Conservation (phyloP, 106 monocot genomes). For the Gastrodia elata region DNA sequence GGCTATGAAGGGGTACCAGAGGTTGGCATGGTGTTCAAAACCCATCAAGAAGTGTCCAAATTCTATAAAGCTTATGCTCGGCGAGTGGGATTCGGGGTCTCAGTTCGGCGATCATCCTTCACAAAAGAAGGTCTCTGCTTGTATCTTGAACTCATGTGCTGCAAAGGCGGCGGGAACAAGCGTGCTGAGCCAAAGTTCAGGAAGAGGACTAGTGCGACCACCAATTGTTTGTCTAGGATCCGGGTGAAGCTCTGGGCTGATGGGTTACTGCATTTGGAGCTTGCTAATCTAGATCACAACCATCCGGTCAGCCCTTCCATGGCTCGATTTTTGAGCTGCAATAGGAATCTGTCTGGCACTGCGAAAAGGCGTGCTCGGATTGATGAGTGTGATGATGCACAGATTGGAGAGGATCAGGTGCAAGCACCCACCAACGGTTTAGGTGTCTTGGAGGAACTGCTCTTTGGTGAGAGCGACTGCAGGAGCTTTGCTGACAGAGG, state of each 20-base stretch:
- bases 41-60: constrained; percentile 34
- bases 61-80: constrained; percentile 54
- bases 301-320: constrained; percentile 53
- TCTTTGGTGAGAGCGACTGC: constrained; percentile 28
- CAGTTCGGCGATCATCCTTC: constrained; percentile 56
- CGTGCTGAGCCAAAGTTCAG: constrained; percentile 52
- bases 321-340: constrained; percentile 38
- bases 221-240: constrained; percentile 47
- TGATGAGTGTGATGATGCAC: background rate
- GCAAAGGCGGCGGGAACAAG: constrained; percentile 56
- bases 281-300: constrained; percentile 55
- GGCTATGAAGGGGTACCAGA: constrained; percentile 47
- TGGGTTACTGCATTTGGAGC: constrained; percentile 47
- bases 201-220: constrained; percentile 42
- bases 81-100: constrained; percentile 55
- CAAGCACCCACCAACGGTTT: constrained; percentile 20
- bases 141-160: constrained; percentile 71
- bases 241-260: constrained; percentile 62
- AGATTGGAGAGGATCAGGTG: background rate
- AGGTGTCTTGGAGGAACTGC: constrained; percentile 27
- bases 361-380: constrained; percentile 19
- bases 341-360: constrained; percentile 32
- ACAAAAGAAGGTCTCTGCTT: constrained; percentile 48
- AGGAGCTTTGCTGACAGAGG: constrained; percentile 33
- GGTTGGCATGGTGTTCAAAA: constrained; percentile 59